Percentiles rank a stretch among this genome's conserved stretches.
These are phyloP conservation scores for Chrysopogon serrulatus DNA, from an alignment of 176 grass and related monocot species.

Conservation along the genomic window DNA sequence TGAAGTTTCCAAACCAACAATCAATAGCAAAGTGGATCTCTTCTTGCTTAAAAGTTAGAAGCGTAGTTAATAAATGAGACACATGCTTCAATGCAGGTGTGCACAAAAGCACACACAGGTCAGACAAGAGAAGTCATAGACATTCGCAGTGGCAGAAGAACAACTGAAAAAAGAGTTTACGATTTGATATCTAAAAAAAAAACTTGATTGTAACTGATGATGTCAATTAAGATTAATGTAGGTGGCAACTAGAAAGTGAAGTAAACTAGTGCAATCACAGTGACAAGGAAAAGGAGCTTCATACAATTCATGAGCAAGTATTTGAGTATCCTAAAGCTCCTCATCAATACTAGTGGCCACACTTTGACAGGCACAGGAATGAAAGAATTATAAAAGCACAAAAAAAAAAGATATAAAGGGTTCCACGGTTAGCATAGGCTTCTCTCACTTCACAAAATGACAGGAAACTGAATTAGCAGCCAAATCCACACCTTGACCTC, in stretches of 20 bases:
- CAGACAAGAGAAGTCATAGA: background rate
- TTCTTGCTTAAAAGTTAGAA: conserved; percentile 1
- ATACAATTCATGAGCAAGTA: background rate
- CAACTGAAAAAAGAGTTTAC: background rate
- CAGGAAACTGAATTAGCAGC: background rate
- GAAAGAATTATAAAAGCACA: background rate
- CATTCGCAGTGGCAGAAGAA: background rate
- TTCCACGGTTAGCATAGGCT: background rate
- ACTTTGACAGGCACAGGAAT: background rate
- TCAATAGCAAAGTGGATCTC: background rate
- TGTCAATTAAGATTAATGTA: background rate
- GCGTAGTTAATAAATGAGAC: background rate
- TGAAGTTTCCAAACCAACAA: conserved; percentile 1
- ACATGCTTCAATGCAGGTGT: background rate
- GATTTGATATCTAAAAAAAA: background rate
- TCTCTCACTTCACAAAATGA: background rate
- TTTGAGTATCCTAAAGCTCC: background rate
- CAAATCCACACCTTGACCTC: background rate
- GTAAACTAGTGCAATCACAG: background rate
- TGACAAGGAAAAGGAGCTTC: background rate
- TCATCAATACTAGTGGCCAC: background rate
- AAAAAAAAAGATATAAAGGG: background rate
- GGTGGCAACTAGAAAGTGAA: conserved; percentile 5
- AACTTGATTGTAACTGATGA: background rate
- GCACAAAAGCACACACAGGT: background rate